phyloP scores from a whole-genome alignment of 441 rosid genomes.

The Biscutella laevigata region DNA sequence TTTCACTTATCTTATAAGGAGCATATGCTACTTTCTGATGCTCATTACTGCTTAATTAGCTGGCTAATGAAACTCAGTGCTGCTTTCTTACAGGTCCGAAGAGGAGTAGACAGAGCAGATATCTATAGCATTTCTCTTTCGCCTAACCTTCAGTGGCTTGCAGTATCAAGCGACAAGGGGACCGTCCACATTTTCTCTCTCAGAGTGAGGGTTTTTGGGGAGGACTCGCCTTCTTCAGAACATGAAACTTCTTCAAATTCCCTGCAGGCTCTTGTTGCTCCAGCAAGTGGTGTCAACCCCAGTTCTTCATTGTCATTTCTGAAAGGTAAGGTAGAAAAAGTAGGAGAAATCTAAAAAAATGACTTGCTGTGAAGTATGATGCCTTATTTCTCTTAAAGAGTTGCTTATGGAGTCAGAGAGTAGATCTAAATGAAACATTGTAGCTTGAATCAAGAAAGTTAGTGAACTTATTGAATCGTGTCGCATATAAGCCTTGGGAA shows the following conservation, averaged over 20 bases:
- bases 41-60: not conserved
- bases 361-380: not conserved
- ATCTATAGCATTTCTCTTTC: constrained; percentile 74
- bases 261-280: constrained; percentile 59
- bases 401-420: constrained; percentile 4
- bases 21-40: not conserved
- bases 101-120: constrained; percentile 85
- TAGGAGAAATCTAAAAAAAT: not conserved
- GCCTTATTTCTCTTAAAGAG: not conserved
- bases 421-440: no score
- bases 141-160: constrained; percentile 73
- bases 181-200: constrained; percentile 84
- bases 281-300: constrained; percentile 62
- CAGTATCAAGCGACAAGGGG: constrained; percentile 80
- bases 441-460: not conserved
- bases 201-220: constrained; percentile 67
- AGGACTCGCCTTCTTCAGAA: constrained; percentile 47
- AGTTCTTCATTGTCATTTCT: constrained; percentile 78
- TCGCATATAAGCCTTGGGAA: not conserved
- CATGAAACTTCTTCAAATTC: constrained; percentile 54
- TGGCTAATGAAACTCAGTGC: not conserved
- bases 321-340: constrained; percentile 49
- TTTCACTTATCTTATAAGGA: constrained; percentile 3
- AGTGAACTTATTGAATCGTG: not conserved
- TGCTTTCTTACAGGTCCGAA: constrained; percentile 50